Conservation (phyloP, 768 basidiomycete species). For the Hydnomerulius pinastri region DNA sequence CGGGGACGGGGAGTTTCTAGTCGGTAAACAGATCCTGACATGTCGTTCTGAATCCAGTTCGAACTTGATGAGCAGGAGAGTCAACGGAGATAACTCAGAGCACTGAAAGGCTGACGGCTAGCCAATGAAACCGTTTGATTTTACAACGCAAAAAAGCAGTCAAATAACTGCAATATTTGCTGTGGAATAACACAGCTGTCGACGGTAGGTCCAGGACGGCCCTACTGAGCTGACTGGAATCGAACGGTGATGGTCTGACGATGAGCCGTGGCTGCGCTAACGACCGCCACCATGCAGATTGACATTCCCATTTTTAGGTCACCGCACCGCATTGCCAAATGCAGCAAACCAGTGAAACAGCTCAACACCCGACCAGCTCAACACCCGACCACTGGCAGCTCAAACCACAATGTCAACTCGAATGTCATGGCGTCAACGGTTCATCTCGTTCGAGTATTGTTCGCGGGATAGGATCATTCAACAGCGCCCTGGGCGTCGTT, state of each 20-base stretch:
- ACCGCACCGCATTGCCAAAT: conserved; percentile 2
- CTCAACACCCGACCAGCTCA: background rate
- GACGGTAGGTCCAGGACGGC: background rate
- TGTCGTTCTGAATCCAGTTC: conserved; percentile 41
- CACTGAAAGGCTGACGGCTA: conserved; percentile 13
- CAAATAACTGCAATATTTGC: background rate
- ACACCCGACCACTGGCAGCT: conserved; percentile 11
- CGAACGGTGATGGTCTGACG: conserved; percentile 19
- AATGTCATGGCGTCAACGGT: background rate
- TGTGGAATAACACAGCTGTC: background rate
- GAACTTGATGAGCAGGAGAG: conserved; percentile 19
- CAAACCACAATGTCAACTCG: conserved; percentile 7
- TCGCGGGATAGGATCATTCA: too few relatives aligned
- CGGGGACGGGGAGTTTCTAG: conserved; percentile 65
- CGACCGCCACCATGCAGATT: conserved; percentile 27
- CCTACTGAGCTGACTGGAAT: conserved; percentile 2
- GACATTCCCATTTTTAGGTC: conserved; percentile 24
- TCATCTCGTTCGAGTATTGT: too few relatives aligned
- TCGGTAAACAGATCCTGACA: conserved; percentile 65
- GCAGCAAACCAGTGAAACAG: background rate
- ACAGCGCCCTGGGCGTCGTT: background rate
- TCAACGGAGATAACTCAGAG: conserved; percentile 1
- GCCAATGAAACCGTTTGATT: conserved; percentile 7
- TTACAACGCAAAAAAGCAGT: background rate
- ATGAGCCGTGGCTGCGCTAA: conserved; percentile 33